Percentiles rank a stretch among this genome's conserved stretches.
Conservation (phyloP, 2,329 filamentous ascomycete species). For the Orbilia ellipsospora region DNA sequence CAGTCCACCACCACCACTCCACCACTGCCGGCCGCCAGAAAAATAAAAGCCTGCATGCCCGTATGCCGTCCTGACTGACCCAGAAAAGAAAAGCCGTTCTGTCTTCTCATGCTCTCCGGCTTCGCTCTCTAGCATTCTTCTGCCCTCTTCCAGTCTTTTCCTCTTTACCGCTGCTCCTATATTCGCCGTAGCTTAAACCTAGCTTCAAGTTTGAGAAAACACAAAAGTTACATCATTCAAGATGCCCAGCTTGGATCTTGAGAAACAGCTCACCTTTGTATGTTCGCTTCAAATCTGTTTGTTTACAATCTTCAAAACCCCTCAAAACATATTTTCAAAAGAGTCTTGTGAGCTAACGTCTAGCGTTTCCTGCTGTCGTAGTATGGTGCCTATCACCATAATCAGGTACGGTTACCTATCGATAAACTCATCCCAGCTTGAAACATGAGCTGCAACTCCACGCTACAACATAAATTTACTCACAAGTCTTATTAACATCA, state of each 20-base stretch:
- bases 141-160: constrained; percentile 1
- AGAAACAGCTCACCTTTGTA: constrained; percentile 85
- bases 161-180: constrained; percentile 12
- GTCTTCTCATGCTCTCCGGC: constrained; percentile 31
- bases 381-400: constrained; percentile 87
- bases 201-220: too few species aligned
- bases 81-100: constrained; percentile 18
- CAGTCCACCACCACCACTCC: constrained; percentile 13
- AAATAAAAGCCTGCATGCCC: constrained; percentile 34
- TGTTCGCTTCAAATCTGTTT: constrained; percentile 60
- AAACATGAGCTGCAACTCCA: constrained; percentile 59
- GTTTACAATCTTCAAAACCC: too few species aligned
- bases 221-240: constrained; percentile 13
- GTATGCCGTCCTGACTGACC: constrained; percentile 21
- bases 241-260: constrained; percentile 72
- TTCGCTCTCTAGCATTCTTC: constrained; percentile 25
- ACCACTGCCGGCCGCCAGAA: constrained; percentile 9
- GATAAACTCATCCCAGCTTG: constrained; percentile 33
- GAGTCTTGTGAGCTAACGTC: constrained; percentile 29
- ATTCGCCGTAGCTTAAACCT: constrained; percentile 8
- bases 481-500: constrained; percentile 7
- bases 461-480: constrained; percentile 17
- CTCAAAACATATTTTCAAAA: background rate
- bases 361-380: constrained; percentile 62
- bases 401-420: constrained; percentile 64